These are phyloP conservation scores for Pythium apleroticum DNA, from an alignment of 352 stramenopile species.

Conservation along the genomic window DNA sequence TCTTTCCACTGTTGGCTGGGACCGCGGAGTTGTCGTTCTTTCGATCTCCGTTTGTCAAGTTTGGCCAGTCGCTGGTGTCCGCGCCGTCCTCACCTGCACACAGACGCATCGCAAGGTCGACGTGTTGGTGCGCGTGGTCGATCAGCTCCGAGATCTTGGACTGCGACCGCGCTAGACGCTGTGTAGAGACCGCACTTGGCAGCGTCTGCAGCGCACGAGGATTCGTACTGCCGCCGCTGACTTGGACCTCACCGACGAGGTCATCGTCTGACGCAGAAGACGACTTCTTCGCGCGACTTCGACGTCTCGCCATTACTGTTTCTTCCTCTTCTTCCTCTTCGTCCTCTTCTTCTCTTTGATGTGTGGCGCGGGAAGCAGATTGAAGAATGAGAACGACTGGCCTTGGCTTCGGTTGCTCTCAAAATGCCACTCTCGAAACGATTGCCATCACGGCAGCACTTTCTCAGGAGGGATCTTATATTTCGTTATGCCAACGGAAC, in stretches of 20 bases:
- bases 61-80: slow-evolving; percentile 16
- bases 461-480: slow-evolving; percentile 16
- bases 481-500: slow-evolving; percentile 13
- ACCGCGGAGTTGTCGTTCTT: not conserved
- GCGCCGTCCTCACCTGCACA: slow-evolving; percentile 12
- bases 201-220: slow-evolving; percentile 16
- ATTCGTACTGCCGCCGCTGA: not conserved
- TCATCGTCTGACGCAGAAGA: not conserved
- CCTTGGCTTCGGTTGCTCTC: not conserved
- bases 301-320: slow-evolving; percentile 16
- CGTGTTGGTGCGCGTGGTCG: slow-evolving; percentile 33
- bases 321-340: not conserved
- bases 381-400: slow-evolving; percentile 16
- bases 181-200: slow-evolving; percentile 17
- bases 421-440: not conserved
- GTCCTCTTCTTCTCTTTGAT: not conserved
- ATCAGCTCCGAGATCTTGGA: slow-evolving; percentile 32
- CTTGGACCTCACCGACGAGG: not conserved
- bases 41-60: not conserved
- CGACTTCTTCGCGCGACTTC: slow-evolving; percentile 17
- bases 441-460: slow-evolving; percentile 8
- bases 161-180: slow-evolving; percentile 20
- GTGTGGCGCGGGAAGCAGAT: slow-evolving; percentile 2
- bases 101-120: slow-evolving; percentile 25
- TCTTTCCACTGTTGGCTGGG: not conserved